These are phyloP conservation scores for Sporothrix brasiliensis DNA, from an alignment of 2,329 filamentous ascomycete species.

Conservation along the genomic window DNA sequence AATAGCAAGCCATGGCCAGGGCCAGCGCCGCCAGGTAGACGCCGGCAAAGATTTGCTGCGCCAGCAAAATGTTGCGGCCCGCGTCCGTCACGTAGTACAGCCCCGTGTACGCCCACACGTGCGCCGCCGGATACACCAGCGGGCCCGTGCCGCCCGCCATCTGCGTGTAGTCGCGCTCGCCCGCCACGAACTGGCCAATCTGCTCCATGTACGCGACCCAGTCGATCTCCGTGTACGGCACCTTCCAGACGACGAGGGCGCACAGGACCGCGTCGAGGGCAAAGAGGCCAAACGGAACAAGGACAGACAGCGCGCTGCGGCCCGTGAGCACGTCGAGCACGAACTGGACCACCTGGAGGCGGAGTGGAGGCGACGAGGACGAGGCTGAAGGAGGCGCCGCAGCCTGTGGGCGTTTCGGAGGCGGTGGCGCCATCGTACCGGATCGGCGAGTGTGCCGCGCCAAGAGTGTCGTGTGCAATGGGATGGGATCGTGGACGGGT, in stretches of 20 bases:
- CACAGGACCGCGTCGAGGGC: slow-evolving; percentile 72
- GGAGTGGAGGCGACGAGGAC: slow-evolving; percentile 30
- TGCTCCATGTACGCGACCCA: slow-evolving; percentile 98
- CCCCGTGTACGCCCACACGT: slow-evolving; percentile 85
- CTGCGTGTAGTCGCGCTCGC: slow-evolving; percentile 84
- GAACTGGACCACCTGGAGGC: slow-evolving; percentile 40
- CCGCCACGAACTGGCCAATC: slow-evolving; percentile 73
- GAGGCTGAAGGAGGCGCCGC: slow-evolving; percentile 1
- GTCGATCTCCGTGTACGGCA: slow-evolving; percentile 97
- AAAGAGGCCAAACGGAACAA: slow-evolving; percentile 65
- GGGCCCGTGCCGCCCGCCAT: slow-evolving; percentile 90
- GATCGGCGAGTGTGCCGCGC: too few relatives aligned
- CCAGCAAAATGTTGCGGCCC: slow-evolving; percentile 73
- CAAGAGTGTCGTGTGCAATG: not conserved
- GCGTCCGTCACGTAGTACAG: slow-evolving; percentile 77
- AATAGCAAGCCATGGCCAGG: slow-evolving; percentile 82
- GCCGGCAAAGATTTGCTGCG: slow-evolving; percentile 80
- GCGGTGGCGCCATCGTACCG: not conserved
- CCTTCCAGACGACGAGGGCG: slow-evolving; percentile 72
- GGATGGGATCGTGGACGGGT: not conserved
- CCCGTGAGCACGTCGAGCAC: slow-evolving; percentile 53
- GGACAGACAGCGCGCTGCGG: slow-evolving; percentile 53
- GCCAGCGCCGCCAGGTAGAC: slow-evolving; percentile 77
- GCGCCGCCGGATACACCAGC: slow-evolving; percentile 89
- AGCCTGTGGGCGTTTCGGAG: not conserved